Base-by-base conservation (phyloP, 2,329 filamentous ascomycete genomes). In the Pseudocercospora musae region DNA sequence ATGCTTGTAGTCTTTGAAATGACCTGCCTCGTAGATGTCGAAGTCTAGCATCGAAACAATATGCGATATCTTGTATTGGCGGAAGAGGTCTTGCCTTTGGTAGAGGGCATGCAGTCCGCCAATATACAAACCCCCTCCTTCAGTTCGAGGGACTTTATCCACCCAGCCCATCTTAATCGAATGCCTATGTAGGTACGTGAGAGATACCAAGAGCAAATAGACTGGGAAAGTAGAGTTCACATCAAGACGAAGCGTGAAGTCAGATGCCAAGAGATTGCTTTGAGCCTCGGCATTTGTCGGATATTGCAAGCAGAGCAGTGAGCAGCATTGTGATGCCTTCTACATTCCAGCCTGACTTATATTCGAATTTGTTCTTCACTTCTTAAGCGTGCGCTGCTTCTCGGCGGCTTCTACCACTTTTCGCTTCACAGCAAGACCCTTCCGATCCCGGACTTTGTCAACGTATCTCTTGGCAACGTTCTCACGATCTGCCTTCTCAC, bases 401-500 rank as follows among this genome's bases (percentile, higher is more conserved):
- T 97, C 93, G 1, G 92, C 95, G 81, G 95, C 91, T 65, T 87
- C 89, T 44, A 92, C 89, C 49, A 82, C 74, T 72, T 81, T 86
- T 76, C 82, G 85, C 79, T 89, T 87, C 2, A 99, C 89, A 69
- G 96, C 78, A 77, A 99, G 73, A 0, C 95, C 95, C 85, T 99
- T 99, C 77, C 92, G 84, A 74, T 82, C 84, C 72, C 95, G 82
- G 44, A 99, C 94, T 40, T 85, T 82, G 79, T 99, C 95, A 85
- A 99, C 93, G 81, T 98, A 98, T 74, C 90, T 81, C 85, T 96
- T 96, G 23, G 95, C 95, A 56, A 98, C 91, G 78, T 97, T 98
- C 82, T 98, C 95, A 73, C 86, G 86, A 78, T 99, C 95, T 3
- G 91, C 95, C 74, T 94, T 81, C 81, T 98, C 94, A 25, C 95